Conservation (phyloP, 176 grass and related monocot species). For the Puya raimondii region DNA sequence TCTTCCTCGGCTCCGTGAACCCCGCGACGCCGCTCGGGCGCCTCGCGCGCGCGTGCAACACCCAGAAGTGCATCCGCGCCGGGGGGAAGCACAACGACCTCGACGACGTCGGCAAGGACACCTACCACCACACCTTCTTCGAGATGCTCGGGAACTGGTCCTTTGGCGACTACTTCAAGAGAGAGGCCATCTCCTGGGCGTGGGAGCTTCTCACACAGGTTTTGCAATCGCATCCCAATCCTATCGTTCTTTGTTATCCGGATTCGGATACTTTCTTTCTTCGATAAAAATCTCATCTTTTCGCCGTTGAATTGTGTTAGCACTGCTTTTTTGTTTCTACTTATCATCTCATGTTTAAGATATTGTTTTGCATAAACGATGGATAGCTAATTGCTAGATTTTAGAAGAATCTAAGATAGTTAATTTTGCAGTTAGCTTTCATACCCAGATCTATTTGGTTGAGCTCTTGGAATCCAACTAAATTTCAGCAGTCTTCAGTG, state of each 20-base stretch:
- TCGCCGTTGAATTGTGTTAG: background rate
- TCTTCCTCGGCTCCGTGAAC: constrained; percentile 72
- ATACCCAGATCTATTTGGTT: no score
- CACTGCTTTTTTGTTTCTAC: no score
- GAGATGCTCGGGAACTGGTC: constrained; percentile 99
- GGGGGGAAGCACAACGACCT: constrained; percentile 98
- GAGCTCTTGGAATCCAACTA: no score
- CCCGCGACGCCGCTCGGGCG: constrained; percentile 53
- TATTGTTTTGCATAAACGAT: no score
- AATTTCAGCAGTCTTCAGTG: no score
- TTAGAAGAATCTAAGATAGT: no score
- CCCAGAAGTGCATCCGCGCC: constrained; percentile 93
- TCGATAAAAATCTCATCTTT: background rate
- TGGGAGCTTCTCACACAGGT: constrained; percentile 88
- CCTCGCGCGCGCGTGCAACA: constrained; percentile 62
- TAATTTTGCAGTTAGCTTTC: no score
- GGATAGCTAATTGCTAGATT: no score
- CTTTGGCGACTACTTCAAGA: constrained; percentile 92
- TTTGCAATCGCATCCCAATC: background rate
- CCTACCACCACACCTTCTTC: constrained; percentile 97
- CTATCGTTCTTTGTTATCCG: background rate
- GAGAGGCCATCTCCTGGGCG: constrained; percentile 80
- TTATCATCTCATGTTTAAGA: background rate
- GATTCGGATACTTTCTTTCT: background rate
- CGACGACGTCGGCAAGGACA: constrained; percentile 98